Evolutionary conservation across 768 basidiomycete genomes (phyloP).

Genomic region (Candolleomyces aberdarensis): DNA sequence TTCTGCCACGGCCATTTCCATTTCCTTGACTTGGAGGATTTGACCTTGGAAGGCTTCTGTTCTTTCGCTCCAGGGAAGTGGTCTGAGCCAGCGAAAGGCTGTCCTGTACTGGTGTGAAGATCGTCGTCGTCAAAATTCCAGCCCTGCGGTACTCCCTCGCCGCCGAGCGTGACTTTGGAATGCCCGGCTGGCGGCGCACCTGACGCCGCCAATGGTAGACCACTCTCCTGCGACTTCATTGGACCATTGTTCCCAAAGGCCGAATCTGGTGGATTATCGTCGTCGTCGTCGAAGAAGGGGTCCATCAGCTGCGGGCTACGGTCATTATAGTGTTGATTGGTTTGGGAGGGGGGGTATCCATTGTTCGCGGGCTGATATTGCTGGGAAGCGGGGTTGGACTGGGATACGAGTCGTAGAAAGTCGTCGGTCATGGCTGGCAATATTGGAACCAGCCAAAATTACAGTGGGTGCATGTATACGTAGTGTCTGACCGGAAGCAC

Average conservation of each 20-base stretch:
- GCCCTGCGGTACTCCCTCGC: slow-evolving; percentile 52
- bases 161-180: slow-evolving; percentile 44
- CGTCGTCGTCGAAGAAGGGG: slow-evolving; percentile 89
- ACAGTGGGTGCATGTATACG: background rate
- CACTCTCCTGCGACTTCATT: slow-evolving; percentile 53
- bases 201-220: slow-evolving; percentile 53
- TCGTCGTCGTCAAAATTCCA: slow-evolving; percentile 78
- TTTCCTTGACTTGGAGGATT: slow-evolving; percentile 30
- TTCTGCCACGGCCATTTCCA: slow-evolving; percentile 90
- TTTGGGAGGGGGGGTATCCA: slow-evolving; percentile 58
- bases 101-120: slow-evolving; percentile 33
- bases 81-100: slow-evolving; percentile 41
- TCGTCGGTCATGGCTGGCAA: slow-evolving; percentile 55
- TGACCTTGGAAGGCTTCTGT: slow-evolving; percentile 16
- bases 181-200: slow-evolving; percentile 62
- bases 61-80: slow-evolving; percentile 34
- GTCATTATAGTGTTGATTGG: slow-evolving; percentile 37
- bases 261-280: slow-evolving; percentile 67
- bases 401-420: slow-evolving; percentile 70
- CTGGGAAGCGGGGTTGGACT: slow-evolving; percentile 63
- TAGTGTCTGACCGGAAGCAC: background rate
- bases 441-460: slow-evolving; percentile 4
- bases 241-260: slow-evolving; percentile 54
- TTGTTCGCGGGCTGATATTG: slow-evolving; percentile 49
- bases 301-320: slow-evolving; percentile 58